A percentile compares a stretch with the other conserved stretches of the same genome.
These are phyloP conservation scores for Annona cherimola DNA, from an alignment of 164 flowering plant species.

Conservation along the genomic window DNA sequence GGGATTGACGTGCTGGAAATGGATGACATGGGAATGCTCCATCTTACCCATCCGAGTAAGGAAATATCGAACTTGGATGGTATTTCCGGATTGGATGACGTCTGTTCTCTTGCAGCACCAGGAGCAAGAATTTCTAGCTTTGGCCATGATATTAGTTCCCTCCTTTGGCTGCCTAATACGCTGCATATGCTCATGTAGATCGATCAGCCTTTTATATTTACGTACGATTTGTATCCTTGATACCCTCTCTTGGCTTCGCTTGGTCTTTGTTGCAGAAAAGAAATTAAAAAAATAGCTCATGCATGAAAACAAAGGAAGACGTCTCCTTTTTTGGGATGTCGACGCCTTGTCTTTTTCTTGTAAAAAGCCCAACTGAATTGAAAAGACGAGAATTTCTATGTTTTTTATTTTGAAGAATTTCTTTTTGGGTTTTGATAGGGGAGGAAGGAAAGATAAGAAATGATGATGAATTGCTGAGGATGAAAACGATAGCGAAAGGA, in stretches of 20 bases:
- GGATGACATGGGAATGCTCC: conserved; percentile 81
- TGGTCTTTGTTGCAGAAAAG: neutral
- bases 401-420: too few relatives aligned
- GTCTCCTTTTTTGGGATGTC: neutral
- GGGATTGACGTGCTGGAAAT: conserved; percentile 45
- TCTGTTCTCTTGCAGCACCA: conserved; percentile 26
- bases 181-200: too few relatives aligned
- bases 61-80: conserved; percentile 60
- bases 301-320: neutral
- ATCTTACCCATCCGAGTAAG: conserved; percentile 53
- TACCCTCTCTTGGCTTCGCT: too few relatives aligned
- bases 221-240: too few relatives aligned
- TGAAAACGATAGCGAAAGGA: neutral
- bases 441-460: neutral
- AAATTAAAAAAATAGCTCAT: neutral
- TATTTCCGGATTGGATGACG: conserved; percentile 19
- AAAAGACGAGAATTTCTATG: neutral
- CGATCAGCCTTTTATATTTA: too few relatives aligned
- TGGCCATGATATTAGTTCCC: neutral
- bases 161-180: neutral
- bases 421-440: too few relatives aligned
- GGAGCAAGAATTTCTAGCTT: neutral
- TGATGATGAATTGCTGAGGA: neutral
- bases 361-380: neutral
- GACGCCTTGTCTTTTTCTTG: too few relatives aligned